Evolutionary conservation across 1,284 basidiomycete species (phyloP).

Genomic region (Vanrija humicola): DNA sequence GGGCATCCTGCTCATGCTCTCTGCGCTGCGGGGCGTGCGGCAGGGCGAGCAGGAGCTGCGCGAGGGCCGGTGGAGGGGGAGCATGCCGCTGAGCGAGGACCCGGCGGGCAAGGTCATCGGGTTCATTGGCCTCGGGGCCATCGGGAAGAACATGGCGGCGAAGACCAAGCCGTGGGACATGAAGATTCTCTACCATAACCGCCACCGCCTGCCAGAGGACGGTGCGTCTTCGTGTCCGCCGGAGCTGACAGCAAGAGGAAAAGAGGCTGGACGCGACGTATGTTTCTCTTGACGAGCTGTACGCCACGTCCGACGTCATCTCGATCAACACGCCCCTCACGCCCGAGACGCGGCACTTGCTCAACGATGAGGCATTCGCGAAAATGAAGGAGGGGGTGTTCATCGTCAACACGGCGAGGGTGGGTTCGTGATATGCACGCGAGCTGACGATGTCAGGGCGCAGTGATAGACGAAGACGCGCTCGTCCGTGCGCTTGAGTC

Average conservation of each 20-base stretch:
- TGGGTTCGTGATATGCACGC: too few species aligned
- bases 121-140: conserved; percentile 24
- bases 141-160: conserved; percentile 25
- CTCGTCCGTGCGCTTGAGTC: conserved; percentile 38
- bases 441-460: conserved; percentile 5
- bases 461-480: conserved; percentile 42
- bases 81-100: conserved; percentile 19
- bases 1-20: conserved; percentile 22
- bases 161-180: conserved; percentile 25
- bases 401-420: conserved; percentile 44
- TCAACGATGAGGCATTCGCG: conserved; percentile 34
- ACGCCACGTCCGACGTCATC: conserved; percentile 35
- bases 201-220: conserved; percentile 15
- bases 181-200: conserved; percentile 31
- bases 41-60: conserved; percentile 14
- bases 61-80: conserved; percentile 21
- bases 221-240: conserved; percentile 7
- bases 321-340: conserved; percentile 36
- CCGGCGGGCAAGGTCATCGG: conserved; percentile 19
- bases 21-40: conserved; percentile 17
- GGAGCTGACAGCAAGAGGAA: conserved; percentile 17
- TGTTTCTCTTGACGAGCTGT: conserved; percentile 38
- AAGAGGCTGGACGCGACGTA: conserved; percentile 21
- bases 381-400: conserved; percentile 43
- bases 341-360: conserved; percentile 25